Evolutionary conservation across 1,139 yeast genomes (phyloP).

Genomic region (Hemisphaericaspora subhashii): DNA sequence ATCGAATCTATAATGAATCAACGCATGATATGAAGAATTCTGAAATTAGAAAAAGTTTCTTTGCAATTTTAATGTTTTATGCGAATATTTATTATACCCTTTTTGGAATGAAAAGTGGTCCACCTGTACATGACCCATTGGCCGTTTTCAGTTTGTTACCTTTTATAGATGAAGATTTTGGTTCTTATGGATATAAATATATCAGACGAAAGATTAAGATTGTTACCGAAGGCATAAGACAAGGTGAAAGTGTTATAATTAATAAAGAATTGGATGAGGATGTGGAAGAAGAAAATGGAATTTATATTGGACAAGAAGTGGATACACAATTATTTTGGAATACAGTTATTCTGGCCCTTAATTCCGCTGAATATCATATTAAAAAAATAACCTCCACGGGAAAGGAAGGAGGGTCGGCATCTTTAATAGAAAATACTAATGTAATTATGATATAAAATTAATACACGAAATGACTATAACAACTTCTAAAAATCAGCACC

Average conservation of each 20-base stretch:
- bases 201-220: conserved; percentile 28
- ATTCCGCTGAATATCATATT: conserved; percentile 19
- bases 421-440: conserved; percentile 1
- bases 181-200: conserved; percentile 33
- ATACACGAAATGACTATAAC: background rate
- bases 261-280: conserved; percentile 26
- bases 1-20: conserved; percentile 23
- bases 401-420: background rate
- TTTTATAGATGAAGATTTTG: conserved; percentile 28
- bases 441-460: background rate
- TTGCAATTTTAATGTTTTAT: conserved; percentile 58
- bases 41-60: conserved; percentile 51
- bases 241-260: conserved; percentile 35
- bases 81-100: conserved; percentile 43
- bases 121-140: conserved; percentile 82
- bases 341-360: conserved; percentile 43
- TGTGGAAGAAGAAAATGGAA: conserved; percentile 36
- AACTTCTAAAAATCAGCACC: conserved; percentile 24
- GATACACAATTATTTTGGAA: conserved; percentile 56
- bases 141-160: conserved; percentile 64
- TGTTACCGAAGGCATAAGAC: conserved; percentile 27
- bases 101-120: conserved; percentile 56
- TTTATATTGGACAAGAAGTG: conserved; percentile 44
- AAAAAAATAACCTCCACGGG: background rate
- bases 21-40: conserved; percentile 22